Base-by-base conservation (phyloP, 306 rosid species). In the Cyamopsis tetragonoloba region DNA sequence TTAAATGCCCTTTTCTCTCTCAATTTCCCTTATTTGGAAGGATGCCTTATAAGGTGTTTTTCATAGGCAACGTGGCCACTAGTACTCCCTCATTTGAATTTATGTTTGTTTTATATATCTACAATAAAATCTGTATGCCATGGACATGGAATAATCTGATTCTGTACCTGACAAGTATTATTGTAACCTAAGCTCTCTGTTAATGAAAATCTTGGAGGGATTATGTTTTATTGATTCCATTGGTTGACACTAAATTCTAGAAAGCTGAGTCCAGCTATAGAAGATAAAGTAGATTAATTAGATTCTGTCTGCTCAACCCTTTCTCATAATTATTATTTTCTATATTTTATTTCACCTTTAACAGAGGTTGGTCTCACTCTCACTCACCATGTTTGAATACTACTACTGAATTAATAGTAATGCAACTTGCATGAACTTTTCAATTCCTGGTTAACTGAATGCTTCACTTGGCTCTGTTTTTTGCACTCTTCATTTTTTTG, bases 251-350 rank as follows among this genome's bases (percentile, higher is more conserved):
- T 54, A 72, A 79, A 47, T 72, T 68, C 70, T 60, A 72, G 68
- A 86, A 82, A 84, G 87, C 72, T 83, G 85, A 81, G 68, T 77
- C 85, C 96, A 89, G 95, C 87, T 87, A n/a, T n/a, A 83, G 81
- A 81, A 66, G 46, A 63, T 48, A 77, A 68, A 76, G 70, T 64
- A 30, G 30, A 55, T 76, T 55, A 77, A 80, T 58, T 77, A 67
- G 88, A 81, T 83, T 86, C 84, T 71, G 70, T 71, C 44, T 68
- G 72, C 70, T 65, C 67, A 51, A 54, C 44, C 63, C 78, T 81
- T 66, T 66, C 77, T 74, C 51, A 57, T 26, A 55, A 39, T 48
- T 35, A 49, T 58, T 58, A 42, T 68, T 60, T 13, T 63, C 66
- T 59, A 30, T 68, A 62, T 57, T 67, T 68, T 55, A 68, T 62